These are phyloP conservation scores for Rhizopus sp. DNA, from an alignment of 371 early-diverging fungal genomes.

Conservation along the genomic window DNA sequence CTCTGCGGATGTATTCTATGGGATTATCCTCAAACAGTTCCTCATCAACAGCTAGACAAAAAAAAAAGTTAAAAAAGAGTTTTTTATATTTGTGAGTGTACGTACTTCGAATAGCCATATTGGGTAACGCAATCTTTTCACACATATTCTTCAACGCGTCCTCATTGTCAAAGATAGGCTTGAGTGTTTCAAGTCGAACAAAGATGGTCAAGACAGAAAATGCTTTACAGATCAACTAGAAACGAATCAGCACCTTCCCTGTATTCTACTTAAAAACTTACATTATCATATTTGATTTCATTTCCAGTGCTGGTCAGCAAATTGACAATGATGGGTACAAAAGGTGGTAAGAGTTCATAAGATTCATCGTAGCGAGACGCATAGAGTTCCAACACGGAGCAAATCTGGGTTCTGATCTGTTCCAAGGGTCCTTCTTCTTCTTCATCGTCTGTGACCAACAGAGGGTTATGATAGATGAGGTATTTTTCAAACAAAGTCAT, in stretches of 20 bases:
- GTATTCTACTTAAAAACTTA: slow-evolving; percentile 27
- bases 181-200: slow-evolving; percentile 75
- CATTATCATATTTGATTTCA: slow-evolving; percentile 80
- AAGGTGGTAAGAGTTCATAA: slow-evolving; percentile 73
- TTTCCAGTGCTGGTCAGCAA: slow-evolving; percentile 73
- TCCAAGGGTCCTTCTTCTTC: slow-evolving; percentile 87
- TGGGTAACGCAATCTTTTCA: slow-evolving; percentile 92
- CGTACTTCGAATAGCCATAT: slow-evolving; percentile 80
- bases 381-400: slow-evolving; percentile 88
- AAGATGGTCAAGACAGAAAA: slow-evolving; percentile 89
- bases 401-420: slow-evolving; percentile 86
- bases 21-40: slow-evolving; percentile 97
- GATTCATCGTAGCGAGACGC: slow-evolving; percentile 90
- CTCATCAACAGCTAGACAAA: slow-evolving; percentile 74
- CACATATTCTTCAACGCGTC: slow-evolving; percentile 80
- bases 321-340: slow-evolving; percentile 85
- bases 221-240: slow-evolving; percentile 83
- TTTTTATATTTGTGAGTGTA: background rate
- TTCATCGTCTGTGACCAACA: slow-evolving; percentile 74
- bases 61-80: slow-evolving; percentile 4
- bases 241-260: slow-evolving; percentile 32
- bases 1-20: slow-evolving; percentile 89
- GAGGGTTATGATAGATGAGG: slow-evolving; percentile 75
- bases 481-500: slow-evolving; percentile 85
- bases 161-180: slow-evolving; percentile 65